Conservation (phyloP, 2,329 filamentous ascomycete genomes). For the Monosporascus sp. region DNA sequence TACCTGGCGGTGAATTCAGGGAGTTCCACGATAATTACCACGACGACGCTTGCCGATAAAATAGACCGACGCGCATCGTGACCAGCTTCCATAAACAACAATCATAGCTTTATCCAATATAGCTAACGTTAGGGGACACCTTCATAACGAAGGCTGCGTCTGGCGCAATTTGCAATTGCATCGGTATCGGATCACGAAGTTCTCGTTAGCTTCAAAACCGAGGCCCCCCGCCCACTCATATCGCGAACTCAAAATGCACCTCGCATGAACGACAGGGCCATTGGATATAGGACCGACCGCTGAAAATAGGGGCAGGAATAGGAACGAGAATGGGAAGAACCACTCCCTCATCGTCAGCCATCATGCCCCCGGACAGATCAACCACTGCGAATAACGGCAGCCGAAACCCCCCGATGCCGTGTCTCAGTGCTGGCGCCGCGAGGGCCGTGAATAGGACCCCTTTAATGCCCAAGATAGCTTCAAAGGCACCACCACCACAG, state of each 20-base stretch:
- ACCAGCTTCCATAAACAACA: too few relatives aligned
- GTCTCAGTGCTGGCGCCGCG: slow-evolving; percentile 57
- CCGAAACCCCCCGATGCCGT: slow-evolving; percentile 57
- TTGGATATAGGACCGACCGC: not conserved
- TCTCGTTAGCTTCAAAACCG: not conserved
- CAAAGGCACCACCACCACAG: slow-evolving; percentile 27
- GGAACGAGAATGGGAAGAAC: not conserved
- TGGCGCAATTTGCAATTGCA: too few relatives aligned
- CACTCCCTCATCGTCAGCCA: slow-evolving; percentile 2
- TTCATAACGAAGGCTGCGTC: too few relatives aligned
- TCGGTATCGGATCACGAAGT: too few relatives aligned
- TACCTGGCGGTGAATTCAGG: too few relatives aligned
- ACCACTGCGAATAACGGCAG: slow-evolving; percentile 37
- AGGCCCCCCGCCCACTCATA: slow-evolving; percentile 12
- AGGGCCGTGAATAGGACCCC: slow-evolving; percentile 45
- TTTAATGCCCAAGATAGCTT: slow-evolving; percentile 51
- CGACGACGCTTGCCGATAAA: too few relatives aligned
- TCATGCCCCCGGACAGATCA: slow-evolving; percentile 40
- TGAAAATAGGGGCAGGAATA: not conserved
- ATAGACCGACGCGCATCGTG: too few relatives aligned
- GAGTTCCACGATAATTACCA: too few relatives aligned
- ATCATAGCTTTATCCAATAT: too few relatives aligned
- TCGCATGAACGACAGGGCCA: slow-evolving; percentile 15
- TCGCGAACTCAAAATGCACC: slow-evolving; percentile 35
- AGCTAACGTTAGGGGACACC: too few relatives aligned